Evolutionary conservation across 257 asterid genomes (phyloP), one percentile per base, ranked within the genome.

Genomic region (Fraxinus quadrangulata): DNA sequence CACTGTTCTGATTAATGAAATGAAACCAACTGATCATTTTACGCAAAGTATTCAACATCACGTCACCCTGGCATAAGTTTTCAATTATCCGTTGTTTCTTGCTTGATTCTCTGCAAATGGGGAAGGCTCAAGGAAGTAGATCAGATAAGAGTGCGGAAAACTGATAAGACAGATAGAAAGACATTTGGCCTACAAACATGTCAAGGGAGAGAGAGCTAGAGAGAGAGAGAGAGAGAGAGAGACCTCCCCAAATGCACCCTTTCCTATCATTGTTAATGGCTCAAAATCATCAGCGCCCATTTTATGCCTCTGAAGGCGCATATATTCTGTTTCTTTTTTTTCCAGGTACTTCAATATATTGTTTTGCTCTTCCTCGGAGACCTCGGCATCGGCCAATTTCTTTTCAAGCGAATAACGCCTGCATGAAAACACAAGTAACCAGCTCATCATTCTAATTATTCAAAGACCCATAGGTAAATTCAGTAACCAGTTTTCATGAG

Each of bases 231-330:
- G 71, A 61, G 83, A 71, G 71, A 75, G 69, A 77, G 78, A 61
- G 71, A 94, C 98, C 97, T 94, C 98, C 24, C 98, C 97, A 85
- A 94, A 94, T 69, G 98, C 97, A 79, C 98, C 98, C 92, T 92
- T 92, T 51, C 97, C 97, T 36, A 94, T 94, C 96, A 94, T 92
- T 66, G 98, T 94, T 84, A 94, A 80, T n/a, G 93, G 97, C 90
- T 92, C 98, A 84, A 94, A 94, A 84, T 94, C 98, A 84, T 94
- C 98, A 78, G 96, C 87, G 56, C 98, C 97, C 97, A 94, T 92
- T 89, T 94, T 94, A 85, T 92, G 98, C 92, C 98, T 94, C 90
- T 94, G 98, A 83, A 84, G 90, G 79, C 98, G 97, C 97, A 94
- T 94, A 83, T 90, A 92, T 78, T 94, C 97, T 66, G 96, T 94